Conservation (phyloP, 2,329 filamentous ascomycete species). For the Lasiodiplodia citricola region DNA sequence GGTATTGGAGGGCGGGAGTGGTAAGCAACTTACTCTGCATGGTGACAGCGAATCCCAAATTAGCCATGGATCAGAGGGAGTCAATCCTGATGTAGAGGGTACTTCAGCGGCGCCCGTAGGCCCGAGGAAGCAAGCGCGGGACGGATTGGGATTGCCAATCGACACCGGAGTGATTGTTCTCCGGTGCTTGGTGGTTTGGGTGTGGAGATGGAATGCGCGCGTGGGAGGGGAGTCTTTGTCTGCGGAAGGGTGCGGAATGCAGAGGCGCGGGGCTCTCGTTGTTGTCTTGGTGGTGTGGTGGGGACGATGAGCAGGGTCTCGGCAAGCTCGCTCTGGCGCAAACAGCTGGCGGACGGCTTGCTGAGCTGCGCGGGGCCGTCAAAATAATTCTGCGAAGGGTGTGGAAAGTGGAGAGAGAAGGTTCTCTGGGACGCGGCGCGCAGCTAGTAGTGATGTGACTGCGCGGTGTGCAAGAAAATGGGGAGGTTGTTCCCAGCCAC, state of each 20-base stretch:
- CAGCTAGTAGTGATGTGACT: slow-evolving; percentile 20
- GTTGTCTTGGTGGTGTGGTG: neutral
- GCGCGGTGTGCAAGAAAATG: slow-evolving; percentile 22
- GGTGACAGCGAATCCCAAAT: slow-evolving; percentile 57
- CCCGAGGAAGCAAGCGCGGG: slow-evolving; percentile 38
- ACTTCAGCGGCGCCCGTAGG: slow-evolving; percentile 49
- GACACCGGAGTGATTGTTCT: neutral
- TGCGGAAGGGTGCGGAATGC: neutral
- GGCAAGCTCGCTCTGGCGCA: neutral
- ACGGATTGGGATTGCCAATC: neutral
- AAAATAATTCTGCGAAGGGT: slow-evolving; percentile 3
- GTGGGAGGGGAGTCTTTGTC: neutral
- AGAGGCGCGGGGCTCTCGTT: neutral
- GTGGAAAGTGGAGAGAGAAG: slow-evolving; percentile 25
- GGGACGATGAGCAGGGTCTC: neutral
- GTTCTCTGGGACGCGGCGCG: slow-evolving; percentile 1
- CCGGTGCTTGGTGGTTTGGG: neutral
- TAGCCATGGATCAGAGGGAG: slow-evolving; percentile 50
- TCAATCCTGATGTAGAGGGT: slow-evolving; percentile 12
- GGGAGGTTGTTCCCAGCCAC: slow-evolving; percentile 25
- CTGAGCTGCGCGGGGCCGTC: neutral
- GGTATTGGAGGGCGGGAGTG: neutral
- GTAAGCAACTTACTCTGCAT: slow-evolving; percentile 50
- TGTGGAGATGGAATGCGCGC: slow-evolving; percentile 5
- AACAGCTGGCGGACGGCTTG: neutral